Conservation (phyloP, 2,329 filamentous ascomycete species). For the Ceratocystis destructans region DNA sequence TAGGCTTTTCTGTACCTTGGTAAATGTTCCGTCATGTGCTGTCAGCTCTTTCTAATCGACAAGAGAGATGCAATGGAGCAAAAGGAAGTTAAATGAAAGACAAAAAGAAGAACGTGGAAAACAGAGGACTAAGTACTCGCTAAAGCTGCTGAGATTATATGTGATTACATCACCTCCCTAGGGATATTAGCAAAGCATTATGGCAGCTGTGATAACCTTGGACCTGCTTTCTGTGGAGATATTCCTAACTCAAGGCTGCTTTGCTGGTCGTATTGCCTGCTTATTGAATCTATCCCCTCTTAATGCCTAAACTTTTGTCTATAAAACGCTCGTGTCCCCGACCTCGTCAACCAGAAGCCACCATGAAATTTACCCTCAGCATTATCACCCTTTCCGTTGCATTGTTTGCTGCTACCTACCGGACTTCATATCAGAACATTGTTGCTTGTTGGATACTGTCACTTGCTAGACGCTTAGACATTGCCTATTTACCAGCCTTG, state of each 20-base stretch:
- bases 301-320: not conserved
- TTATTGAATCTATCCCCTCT: not conserved
- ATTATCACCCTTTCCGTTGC: conserved; percentile 9
- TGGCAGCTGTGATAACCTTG: not conserved
- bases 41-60: conserved; percentile 19
- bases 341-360: not conserved
- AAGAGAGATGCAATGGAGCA: not conserved
- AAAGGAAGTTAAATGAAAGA: not conserved
- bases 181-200: not conserved
- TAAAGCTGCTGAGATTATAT: not conserved
- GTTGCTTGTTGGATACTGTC: not conserved
- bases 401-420: conserved; percentile 9
- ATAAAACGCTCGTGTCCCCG: conserved; percentile 7
- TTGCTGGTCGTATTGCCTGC: too few relatives aligned
- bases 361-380: conserved; percentile 14
- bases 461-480: not conserved
- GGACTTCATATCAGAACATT: not conserved
- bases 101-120: not conserved
- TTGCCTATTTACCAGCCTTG: not conserved
- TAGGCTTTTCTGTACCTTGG: not conserved
- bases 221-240: not conserved
- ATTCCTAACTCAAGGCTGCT: too few relatives aligned
- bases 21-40: not conserved
- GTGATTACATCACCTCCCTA: not conserved
- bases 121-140: not conserved